Percentiles rank a stretch among this genome's conserved stretches.
phyloP scores from a whole-genome alignment of 371 early-diverging fungal genomes.

The Rhizopus delemar region DNA sequence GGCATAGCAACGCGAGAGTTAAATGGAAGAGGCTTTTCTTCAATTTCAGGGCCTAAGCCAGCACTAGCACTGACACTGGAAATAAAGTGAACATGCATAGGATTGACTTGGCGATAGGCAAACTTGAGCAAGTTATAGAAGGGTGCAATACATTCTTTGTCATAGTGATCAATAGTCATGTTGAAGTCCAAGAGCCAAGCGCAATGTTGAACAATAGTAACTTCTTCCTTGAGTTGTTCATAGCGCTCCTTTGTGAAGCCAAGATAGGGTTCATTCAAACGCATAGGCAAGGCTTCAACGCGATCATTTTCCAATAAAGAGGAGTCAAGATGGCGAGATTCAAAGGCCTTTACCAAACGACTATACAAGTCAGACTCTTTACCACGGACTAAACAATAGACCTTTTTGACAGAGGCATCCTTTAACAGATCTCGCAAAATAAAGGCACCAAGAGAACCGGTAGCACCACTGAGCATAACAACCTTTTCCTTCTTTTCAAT shows the following conservation, averaged over 20 bases:
- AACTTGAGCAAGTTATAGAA: slow-evolving; percentile 37
- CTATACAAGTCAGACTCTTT: slow-evolving; percentile 2
- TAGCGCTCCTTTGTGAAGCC: slow-evolving; percentile 29
- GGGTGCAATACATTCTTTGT: slow-evolving; percentile 34
- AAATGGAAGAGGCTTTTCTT: slow-evolving; percentile 29
- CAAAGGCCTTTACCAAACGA: slow-evolving; percentile 27
- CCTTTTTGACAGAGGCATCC: slow-evolving; percentile 22
- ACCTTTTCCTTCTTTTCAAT: slow-evolving; percentile 14
- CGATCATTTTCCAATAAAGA: not conserved
- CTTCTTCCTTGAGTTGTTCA: slow-evolving; percentile 24
- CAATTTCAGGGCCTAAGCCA: slow-evolving; percentile 6
- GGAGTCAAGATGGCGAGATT: slow-evolving; percentile 23
- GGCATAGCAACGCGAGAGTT: slow-evolving; percentile 36
- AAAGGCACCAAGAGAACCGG: slow-evolving; percentile 43
- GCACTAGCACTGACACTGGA: slow-evolving; percentile 36
- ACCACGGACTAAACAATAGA: slow-evolving; percentile 37
- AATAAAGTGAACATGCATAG: slow-evolving; percentile 41
- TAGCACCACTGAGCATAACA: slow-evolving; percentile 43
- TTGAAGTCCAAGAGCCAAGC: slow-evolving; percentile 41
- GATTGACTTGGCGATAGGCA: slow-evolving; percentile 29
- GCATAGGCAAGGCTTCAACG: slow-evolving; percentile 19
- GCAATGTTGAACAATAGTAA: slow-evolving; percentile 38
- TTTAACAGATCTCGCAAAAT: slow-evolving; percentile 29
- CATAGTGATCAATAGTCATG: slow-evolving; percentile 35
- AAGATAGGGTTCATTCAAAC: slow-evolving; percentile 19